Evolutionary conservation across 441 rosid genomes (phyloP).

Genomic region (Iberis amara): DNA sequence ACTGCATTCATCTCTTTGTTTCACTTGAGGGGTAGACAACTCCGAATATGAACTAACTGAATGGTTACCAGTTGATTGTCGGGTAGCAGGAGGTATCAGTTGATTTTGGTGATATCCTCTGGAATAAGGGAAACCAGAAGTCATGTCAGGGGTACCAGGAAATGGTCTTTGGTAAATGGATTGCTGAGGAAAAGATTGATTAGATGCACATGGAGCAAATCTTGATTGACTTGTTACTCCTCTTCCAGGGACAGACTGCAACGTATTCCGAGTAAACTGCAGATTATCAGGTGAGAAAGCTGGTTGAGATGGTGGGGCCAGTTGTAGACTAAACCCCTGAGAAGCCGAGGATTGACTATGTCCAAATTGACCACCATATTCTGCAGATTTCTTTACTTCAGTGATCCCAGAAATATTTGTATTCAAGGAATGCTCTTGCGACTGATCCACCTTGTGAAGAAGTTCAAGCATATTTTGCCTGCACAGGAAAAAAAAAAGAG

Average conservation of each 20-base stretch:
- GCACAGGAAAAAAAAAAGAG: conserved; percentile 24
- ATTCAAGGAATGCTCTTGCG: conserved; percentile 41
- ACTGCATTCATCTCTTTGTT: conserved; percentile 36
- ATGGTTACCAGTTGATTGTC: conserved; percentile 31
- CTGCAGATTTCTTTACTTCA: conserved; percentile 49
- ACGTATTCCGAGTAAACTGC: conserved; percentile 37
- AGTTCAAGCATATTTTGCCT: conserved; percentile 85
- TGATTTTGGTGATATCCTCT: conserved; percentile 42
- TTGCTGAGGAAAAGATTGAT: conserved; percentile 38
- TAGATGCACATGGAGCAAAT: conserved; percentile 42
- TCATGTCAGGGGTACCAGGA: conserved; percentile 28
- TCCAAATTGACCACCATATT: conserved; percentile 43
- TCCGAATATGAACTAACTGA: conserved; percentile 33
- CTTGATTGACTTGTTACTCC: conserved; percentile 39
- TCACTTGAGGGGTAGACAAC: conserved; percentile 37
- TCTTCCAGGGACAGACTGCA: conserved; percentile 34
- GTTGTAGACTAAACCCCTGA: conserved; percentile 72
- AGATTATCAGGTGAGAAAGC: conserved; percentile 35
- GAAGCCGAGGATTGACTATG: conserved; percentile 47
- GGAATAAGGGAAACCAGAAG: conserved; percentile 43
- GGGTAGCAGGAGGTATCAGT: conserved; percentile 35
- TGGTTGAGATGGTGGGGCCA: conserved; percentile 80
- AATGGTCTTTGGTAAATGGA: conserved; percentile 38
- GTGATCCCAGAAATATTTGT: conserved; percentile 41
- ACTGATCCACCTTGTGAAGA: conserved; percentile 70